These are phyloP conservation scores for Thermoascus crustaceus DNA, from an alignment of 2,329 filamentous ascomycete species.

Conservation along the genomic window DNA sequence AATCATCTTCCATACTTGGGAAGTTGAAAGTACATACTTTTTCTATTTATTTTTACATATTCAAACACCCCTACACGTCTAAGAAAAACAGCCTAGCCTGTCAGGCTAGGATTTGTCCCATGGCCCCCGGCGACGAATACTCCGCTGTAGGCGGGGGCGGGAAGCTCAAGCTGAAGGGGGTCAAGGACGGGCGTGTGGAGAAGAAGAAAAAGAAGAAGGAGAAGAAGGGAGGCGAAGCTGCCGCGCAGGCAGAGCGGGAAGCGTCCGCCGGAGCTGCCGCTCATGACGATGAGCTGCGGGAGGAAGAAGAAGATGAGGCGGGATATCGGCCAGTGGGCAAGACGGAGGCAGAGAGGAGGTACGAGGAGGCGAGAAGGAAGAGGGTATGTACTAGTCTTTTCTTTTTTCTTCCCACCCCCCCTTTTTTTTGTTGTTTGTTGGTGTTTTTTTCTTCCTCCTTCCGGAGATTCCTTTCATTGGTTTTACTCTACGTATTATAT, in stretches of 20 bases:
- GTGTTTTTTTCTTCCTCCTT: constrained; percentile 4
- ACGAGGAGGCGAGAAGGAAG: constrained; percentile 74
- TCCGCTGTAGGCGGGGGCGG: constrained; percentile 56
- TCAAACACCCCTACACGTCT: no score
- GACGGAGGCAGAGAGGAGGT: constrained; percentile 73
- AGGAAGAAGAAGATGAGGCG: constrained; percentile 9
- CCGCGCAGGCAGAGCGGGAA: not conserved
- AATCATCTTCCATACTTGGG: no score
- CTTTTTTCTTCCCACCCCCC: no score
- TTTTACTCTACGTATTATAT: no score
- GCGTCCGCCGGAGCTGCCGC: not conserved
- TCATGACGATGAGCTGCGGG: not conserved
- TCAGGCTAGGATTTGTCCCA: constrained; percentile 3
- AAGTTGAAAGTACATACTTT: no score
- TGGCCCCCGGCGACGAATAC: constrained; percentile 56
- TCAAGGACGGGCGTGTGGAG: constrained; percentile 42
- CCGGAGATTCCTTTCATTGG: not conserved
- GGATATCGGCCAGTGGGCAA: constrained; percentile 42
- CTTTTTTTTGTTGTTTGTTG: constrained; percentile 6
- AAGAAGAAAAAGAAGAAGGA: constrained; percentile 45
- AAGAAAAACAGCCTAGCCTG: constrained; percentile 9
- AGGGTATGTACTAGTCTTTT: constrained; percentile 49
- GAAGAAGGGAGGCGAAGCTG: constrained; percentile 12
- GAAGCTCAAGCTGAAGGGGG: constrained; percentile 77
- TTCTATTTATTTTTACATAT: no score